Base-by-base conservation (phyloP, 2,329 filamentous ascomycete species). In the Ascosphaera pollenicola region DNA sequence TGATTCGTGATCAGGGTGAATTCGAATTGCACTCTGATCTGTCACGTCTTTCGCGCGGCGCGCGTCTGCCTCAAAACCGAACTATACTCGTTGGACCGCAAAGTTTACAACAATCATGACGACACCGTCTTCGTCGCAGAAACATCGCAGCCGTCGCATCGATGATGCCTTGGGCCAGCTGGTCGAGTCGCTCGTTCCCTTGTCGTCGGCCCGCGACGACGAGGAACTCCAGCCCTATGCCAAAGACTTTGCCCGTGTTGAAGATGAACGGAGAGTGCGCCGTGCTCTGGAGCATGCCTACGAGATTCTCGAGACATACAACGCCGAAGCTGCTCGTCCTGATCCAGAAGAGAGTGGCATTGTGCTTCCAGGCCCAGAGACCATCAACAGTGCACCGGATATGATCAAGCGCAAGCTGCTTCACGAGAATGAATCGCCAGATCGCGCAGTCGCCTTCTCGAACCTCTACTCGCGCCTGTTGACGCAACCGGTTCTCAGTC, bases 391-490 rank as follows among this genome's bases (percentile, higher is more conserved):
- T 65, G 84, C 85, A 40, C 82, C 82, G 21, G 84, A 94, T 55
- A 62, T 92, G 49, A 94, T 98, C 57, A 89, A 87, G 62, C 74
- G 81, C 53, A 82, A 80, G 59, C 66, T 98, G 45, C 72, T 91
- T 42, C 73, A 79, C 49, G 78, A 76, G 47, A 81, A 83, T 51
- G 71, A 71, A 36, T 78, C 70, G 45, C 79, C 66, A 17, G 73
- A 72, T 49, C 71, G 85, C 57, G 83, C 85, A 3, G 66, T 87
- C 16, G 72, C 77, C 44, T 93, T 94, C 58, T 78, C 83, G 17
- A 91, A 93, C 52, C 69, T 98, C 19, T 93, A 94, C 59, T 83
- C 82, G 26, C 72, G 83, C 41, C 69, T 98, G 15, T 66, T 94
- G 18, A 80, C 82, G n/a, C 74, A 94, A 46, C 85, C 85, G 0